Conservation (phyloP, 768 basidiomycete species). For the Russula sp. region DNA sequence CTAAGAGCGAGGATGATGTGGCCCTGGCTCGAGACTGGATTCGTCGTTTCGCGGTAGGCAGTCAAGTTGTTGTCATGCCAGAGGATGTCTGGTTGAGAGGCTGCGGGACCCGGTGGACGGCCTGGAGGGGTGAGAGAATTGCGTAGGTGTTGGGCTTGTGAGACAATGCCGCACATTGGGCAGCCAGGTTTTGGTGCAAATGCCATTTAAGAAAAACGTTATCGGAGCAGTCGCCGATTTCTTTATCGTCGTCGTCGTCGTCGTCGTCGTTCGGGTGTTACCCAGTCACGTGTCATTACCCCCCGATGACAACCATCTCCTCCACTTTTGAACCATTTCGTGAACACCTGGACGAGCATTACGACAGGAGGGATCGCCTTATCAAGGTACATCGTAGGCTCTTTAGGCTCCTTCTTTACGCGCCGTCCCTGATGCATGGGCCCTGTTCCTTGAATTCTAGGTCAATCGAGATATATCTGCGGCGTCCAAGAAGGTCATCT, state of each 20-base stretch:
- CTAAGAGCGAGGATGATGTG: slow-evolving; percentile 77
- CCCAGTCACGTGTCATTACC: slow-evolving; percentile 12
- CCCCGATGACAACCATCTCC: slow-evolving; percentile 30
- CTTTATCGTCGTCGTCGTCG: neutral
- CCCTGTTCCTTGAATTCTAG: slow-evolving; percentile 39
- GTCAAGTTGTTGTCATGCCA: slow-evolving; percentile 80
- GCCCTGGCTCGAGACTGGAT: slow-evolving; percentile 70
- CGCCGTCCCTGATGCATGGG: neutral
- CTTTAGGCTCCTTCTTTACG: too few relatives aligned
- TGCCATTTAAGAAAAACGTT: slow-evolving; percentile 39
- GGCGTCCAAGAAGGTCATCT: slow-evolving; percentile 90
- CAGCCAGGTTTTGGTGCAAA: slow-evolving; percentile 67
- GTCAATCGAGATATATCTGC: slow-evolving; percentile 85
- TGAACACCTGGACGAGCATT: slow-evolving; percentile 71
- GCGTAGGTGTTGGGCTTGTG: slow-evolving; percentile 48
- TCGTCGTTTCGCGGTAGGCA: slow-evolving; percentile 62
- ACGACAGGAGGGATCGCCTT: slow-evolving; percentile 85
- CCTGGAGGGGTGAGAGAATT: slow-evolving; percentile 41
- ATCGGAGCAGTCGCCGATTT: neutral
- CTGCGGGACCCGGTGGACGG: slow-evolving; percentile 40
- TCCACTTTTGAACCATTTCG: slow-evolving; percentile 60
- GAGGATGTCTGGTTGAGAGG: slow-evolving; percentile 56
- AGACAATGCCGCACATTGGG: slow-evolving; percentile 72
- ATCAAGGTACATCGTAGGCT: slow-evolving; percentile 64
- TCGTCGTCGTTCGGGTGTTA: neutral